Evolutionary conservation across 2,329 filamentous ascomycete genomes (phyloP).

Genomic region (Onygenales sp.): DNA sequence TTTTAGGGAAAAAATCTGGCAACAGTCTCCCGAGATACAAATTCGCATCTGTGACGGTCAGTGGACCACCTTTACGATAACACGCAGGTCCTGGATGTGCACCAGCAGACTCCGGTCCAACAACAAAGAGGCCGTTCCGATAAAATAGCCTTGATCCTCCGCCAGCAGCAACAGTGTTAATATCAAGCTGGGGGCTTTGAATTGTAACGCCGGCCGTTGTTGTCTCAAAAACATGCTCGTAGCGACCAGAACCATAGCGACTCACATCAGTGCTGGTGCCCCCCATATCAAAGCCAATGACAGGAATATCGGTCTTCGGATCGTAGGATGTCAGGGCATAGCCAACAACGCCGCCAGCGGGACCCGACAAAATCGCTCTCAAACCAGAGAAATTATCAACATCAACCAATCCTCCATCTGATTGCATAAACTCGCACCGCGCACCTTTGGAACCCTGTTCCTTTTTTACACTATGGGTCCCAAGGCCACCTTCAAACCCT

Average conservation of each 20-base stretch:
- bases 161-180: conserved; percentile 84
- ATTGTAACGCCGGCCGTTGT: conserved; percentile 85
- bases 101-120: conserved; percentile 80
- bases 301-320: conserved; percentile 62
- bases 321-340: conserved; percentile 87
- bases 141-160: conserved; percentile 57
- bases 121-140: conserved; percentile 72
- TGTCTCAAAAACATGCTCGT: conserved; percentile 87
- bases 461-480: conserved; percentile 62
- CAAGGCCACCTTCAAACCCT: conserved; percentile 73
- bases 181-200: conserved; percentile 78
- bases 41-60: conserved; percentile 92
- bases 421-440: conserved; percentile 91
- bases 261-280: conserved; percentile 86
- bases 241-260: conserved; percentile 69
- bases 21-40: conserved; percentile 72
- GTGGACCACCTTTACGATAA: conserved; percentile 79
- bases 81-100: conserved; percentile 86
- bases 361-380: conserved; percentile 76
- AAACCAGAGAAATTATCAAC: conserved; percentile 61
- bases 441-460: conserved; percentile 57
- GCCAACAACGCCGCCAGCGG: conserved; percentile 86
- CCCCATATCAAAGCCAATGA: conserved; percentile 92
- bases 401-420: conserved; percentile 57
- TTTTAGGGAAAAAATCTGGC: conserved; percentile 86